Evolutionary conservation across 805 yeast genomes (phyloP).

Genomic region (Yarrowia sp.): DNA sequence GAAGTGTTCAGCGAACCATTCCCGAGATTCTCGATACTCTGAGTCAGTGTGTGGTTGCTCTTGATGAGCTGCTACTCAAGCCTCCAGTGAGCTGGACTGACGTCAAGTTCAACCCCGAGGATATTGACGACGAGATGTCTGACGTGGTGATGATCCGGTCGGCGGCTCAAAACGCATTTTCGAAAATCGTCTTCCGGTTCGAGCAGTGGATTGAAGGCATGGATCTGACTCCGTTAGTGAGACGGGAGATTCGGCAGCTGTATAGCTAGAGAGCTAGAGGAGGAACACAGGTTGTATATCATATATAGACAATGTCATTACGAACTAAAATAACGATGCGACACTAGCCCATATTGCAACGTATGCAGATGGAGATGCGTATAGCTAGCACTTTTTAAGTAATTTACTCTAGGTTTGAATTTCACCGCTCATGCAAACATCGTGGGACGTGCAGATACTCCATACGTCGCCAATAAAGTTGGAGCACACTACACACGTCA

Average conservation of each 20-base stretch:
- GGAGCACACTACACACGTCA: not conserved
- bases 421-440: no score
- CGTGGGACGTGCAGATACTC: not conserved
- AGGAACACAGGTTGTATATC: not conserved
- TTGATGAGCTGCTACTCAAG: constrained; percentile 32
- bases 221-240: constrained; percentile 7
- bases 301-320: not conserved
- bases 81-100: constrained; percentile 41
- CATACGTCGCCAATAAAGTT: constrained; percentile 3
- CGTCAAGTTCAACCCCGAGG: constrained; percentile 29
- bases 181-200: constrained; percentile 17
- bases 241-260: constrained; percentile 6
- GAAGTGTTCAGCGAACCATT: constrained; percentile 45
- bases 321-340: no score
- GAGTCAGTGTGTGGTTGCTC: constrained; percentile 33
- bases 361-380: no score
- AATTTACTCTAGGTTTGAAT: no score
- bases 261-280: not conserved
- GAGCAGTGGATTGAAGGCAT: constrained; percentile 22
- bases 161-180: not conserved
- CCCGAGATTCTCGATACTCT: constrained; percentile 37
- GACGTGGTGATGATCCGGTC: constrained; percentile 5
- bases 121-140: constrained; percentile 15
- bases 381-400: no score
- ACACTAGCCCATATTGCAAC: no score